phyloP scores from a whole-genome alignment of 306 rosid species.

The Trifolium repens region DNA sequence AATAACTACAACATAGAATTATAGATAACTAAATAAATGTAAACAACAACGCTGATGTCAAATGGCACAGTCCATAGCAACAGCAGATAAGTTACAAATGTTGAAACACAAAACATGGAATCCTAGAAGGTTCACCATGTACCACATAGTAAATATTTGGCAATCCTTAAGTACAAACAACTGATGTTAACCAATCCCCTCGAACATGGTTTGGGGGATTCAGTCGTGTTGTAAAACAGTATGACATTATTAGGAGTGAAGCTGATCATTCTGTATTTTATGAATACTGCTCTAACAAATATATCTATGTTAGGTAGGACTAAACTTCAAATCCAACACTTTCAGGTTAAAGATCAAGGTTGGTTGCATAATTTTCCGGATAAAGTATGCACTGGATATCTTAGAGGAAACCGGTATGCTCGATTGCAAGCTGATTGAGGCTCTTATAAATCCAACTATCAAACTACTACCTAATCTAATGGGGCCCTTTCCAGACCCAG shows the following conservation, averaged over 20 bases:
- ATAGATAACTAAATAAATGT: not conserved
- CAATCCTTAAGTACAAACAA: not conserved
- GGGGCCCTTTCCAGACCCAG: not conserved
- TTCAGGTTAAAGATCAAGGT: no score
- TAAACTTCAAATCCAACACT: no score
- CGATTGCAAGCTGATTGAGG: not conserved
- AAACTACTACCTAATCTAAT: not conserved
- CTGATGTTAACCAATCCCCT: conserved; percentile 1
- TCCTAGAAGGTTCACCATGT: not conserved
- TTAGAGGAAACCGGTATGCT: no score
- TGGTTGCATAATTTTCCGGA: no score
- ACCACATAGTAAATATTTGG: conserved; percentile 11
- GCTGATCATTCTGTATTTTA: not conserved
- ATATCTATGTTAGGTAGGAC: no score
- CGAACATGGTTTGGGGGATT: not conserved
- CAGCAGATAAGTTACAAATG: conserved; percentile 6
- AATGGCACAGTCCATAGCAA: not conserved
- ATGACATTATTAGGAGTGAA: not conserved
- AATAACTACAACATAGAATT: not conserved
- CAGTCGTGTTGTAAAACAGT: not conserved
- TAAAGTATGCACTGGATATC: no score
- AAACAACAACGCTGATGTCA: not conserved
- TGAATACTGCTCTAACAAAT: not conserved
- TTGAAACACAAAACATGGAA: not conserved
- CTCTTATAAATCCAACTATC: not conserved